Conservation (phyloP, 129 eudicot species). For the Daucus carota region DNA sequence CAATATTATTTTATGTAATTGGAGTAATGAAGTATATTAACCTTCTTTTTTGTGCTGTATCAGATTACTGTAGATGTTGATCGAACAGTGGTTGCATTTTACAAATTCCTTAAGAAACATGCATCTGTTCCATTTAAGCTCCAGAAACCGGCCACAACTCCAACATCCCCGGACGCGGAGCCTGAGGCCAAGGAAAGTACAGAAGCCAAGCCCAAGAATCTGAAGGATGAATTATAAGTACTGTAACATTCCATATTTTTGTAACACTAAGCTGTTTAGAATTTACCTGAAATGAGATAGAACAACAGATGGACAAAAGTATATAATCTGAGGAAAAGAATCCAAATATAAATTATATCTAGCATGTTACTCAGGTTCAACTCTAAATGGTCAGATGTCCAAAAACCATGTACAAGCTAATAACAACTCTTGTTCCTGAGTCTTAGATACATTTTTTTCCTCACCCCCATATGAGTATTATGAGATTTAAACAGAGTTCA, state of each 20-base stretch:
- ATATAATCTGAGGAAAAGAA: neutral
- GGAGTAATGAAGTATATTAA: neutral
- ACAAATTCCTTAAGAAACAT: slow-evolving; percentile 75
- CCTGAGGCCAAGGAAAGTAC: slow-evolving; percentile 33
- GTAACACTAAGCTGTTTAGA: neutral
- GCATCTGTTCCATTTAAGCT: slow-evolving; percentile 82
- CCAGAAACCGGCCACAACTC: slow-evolving; percentile 42
- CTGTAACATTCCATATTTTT: neutral
- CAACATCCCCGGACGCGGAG: slow-evolving; percentile 22
- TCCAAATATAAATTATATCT: neutral
- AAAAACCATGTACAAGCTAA: neutral
- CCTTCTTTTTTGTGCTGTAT: neutral
- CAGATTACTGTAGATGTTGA: slow-evolving; percentile 70
- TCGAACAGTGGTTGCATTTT: slow-evolving; percentile 74
- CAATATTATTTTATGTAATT: neutral
- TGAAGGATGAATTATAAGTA: slow-evolving; percentile 53
- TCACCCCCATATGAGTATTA: too few species aligned
- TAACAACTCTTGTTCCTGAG: neutral
- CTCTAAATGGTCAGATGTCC: neutral
- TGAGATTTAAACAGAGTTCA: too few species aligned
- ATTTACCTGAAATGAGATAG: neutral
- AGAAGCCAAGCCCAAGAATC: slow-evolving; percentile 10
- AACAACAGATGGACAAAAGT: slow-evolving; percentile 2
- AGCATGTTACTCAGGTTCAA: neutral
- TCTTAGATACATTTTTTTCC: neutral